Base-by-base conservation (phyloP, 2,329 filamentous ascomycete genomes). In the Paecilomyces formosus region DNA sequence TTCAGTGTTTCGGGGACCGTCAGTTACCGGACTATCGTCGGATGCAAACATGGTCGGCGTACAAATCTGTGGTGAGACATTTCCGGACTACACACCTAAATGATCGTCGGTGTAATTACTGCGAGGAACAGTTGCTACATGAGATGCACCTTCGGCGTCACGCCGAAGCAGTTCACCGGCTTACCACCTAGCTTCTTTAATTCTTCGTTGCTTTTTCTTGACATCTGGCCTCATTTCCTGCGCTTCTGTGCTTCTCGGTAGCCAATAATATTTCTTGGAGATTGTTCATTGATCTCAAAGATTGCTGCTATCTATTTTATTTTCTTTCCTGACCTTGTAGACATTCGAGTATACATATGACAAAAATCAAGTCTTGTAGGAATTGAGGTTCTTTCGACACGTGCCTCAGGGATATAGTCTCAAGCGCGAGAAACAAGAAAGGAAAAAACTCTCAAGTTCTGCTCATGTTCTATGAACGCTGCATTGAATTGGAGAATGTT, bases 81-180 rank as follows among this genome's bases (percentile, higher is more conserved):
- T 67, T 67, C 51, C 63, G 53, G 60, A 56, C 22, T 55, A 64
- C 57, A 54, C 49, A 67, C 58, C 59, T 66, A 33, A 61, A 55
- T 50, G 60, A 67, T 57, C 53, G 55, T 8, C 59, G 28, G 59
- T 64, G 55, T 58, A 67, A 65, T 56, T 65, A 63, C 58, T 67
- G 59, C 54, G 57, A 35, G 33, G 9, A 35, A 12, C 8, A 35
- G 9, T 35, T 65, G 21, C 30, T 60, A 26, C 50, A 65, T 53
- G 52, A 64, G 53, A 65, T 65, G 55, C 57, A 65, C 56, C 59
- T 65, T 22, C 57, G 57, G 39, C 55, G 56, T 52, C 59, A 65
- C 62, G 54, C 59, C 15, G 9, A 45, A 18, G 54, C 58, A 28
- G 39, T 50, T 30, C 49, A 66, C 63, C 21, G 59, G 9, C 63